Evolutionary conservation across 2,329 filamentous ascomycete genomes (phyloP), one percentile per base, ranked within the genome.

Genomic region (Domatiomyces globalis): DNA sequence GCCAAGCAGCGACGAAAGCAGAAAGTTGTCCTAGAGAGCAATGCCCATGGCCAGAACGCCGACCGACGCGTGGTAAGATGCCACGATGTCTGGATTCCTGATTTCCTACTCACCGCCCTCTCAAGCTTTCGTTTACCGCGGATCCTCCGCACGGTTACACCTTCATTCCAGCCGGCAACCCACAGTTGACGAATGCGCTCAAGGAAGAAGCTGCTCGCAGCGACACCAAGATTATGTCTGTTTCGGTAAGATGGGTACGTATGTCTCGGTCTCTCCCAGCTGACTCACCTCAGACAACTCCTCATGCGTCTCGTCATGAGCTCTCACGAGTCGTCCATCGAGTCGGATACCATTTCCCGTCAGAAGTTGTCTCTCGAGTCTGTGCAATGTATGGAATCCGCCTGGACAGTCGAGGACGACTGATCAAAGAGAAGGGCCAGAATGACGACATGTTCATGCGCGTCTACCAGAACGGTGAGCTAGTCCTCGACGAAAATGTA

Each of bases 331-430:
- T 82, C 61, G 73, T 81, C 47, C 73, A 79, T 58, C 73, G 79
- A 43, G 73, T 81, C 55, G 80, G 80, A 15, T 78, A 79, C 62
- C 79, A 82, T 61, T 82, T 83, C 55, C 77, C 77, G 5, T 73
- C 73, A 52, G 67, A 73, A n/a, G 71, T 81, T 52, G 75, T 83
- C 42, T 72, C 74, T 44, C 68, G 74, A 52, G 76, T 77, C 36
- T 80, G 78, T 60, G 69, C 66, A 56, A 67, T 72, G 43, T 62
- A 72, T 46, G 69, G 71, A 18, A 60, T 74, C 22, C 68, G 70
- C 56, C 64, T 74, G 27, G 70, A 68, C 22, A 63, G 65, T 63
- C 69, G 62, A 61, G 75, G 68, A 62, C 79, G 62, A 65, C 69
- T 68, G 54, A 68, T 70, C 45, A 65, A 59, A 46, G 56, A 59